Evolutionary conservation across 179 eudicot species (phyloP), one percentile per base, ranked within the genome.

Genomic region (Beta lomatogona): DNA sequence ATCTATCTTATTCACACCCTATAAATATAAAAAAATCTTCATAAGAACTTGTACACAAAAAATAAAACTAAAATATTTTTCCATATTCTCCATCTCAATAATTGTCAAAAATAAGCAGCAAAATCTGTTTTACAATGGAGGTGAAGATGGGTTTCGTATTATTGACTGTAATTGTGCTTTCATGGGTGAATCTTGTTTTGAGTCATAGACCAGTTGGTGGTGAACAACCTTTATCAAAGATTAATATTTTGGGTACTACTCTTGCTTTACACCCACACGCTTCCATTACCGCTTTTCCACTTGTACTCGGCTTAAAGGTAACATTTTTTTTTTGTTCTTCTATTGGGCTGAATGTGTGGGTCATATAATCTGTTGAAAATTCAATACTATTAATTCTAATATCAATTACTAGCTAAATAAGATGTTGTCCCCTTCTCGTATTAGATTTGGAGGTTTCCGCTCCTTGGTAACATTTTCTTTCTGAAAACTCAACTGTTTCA

Each of bases 141-240:
- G 81, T 75, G 83, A 67, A 36, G 66, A 48, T 31, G 75, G 55
- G 10, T 50, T 48, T 41, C 54, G 6, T 1, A 59, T 59, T 16
- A 46, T n/a, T 81, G 7, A 46, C 66, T 25, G 61, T 79, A 52
- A 13, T 74, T 80, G 44, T 82, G 22, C 14, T 82, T 1, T 77
- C 68, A 52, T 73, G 81, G 25, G 31, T 77, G n/a, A 84, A 76
- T 82, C 13, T 80, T 21, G 87, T 59, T 79, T 80, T 75, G 9
- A 86, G 84, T 16, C 81, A 86, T 45, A 73, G 41, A 14, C 64
- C 60, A 13, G 9, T 67, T 16, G 74, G 76, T n/a, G 92, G 88
- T 3, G 92, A 81, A 18, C 98, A 94, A 53, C 98, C 98, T 5
- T 77, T 92, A n/a, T 87, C 97, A 2, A 81, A 88, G 55, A 94